Evolutionary conservation across 2,329 filamentous ascomycete species (phyloP), one percentile per base, ranked within the genome.

Genomic region (Trichocomaceae sp.): DNA sequence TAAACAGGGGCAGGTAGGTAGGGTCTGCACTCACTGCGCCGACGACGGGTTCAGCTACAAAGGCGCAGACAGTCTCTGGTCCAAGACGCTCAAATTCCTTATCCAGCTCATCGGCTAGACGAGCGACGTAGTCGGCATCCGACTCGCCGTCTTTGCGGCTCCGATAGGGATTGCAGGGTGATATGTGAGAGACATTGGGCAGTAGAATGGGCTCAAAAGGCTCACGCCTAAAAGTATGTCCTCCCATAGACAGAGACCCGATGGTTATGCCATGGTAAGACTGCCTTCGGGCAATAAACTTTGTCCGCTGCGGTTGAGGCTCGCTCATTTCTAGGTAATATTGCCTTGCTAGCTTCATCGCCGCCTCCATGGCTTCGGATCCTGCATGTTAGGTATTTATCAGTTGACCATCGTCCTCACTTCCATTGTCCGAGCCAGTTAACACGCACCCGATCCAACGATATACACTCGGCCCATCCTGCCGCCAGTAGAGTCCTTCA

Each of bases 261-360:
- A 90, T 66, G 0, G 86, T 89, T 26, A 79, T 83, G 5, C 87
- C 87, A 61, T 90, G 87, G 62, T 87, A 90, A 10, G 82, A 85
- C 20, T 82, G 77, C 29, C 80, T 71, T 15, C 86, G 78, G 5
- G 83, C 76, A 61, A 90, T 86, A 69, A 86, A 86, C 47, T 79
- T 76, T 0, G 73, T 75, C 2, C 85, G 77, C 47, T 76, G 67
- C 1, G 78, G 75, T 60, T 88, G 73, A 3, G 75, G 75, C 0
- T 72, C 69, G 1, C 69, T 59, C 37, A 81, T 75, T 65, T 86
- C 83, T 15, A 81, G 72, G 61, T 80, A 85, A 64, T 83, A 89
- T 65, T 90, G 85, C 1, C 81, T 73, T 10, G 83, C 77, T 15
- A 88, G 70, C 63, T 90, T 90, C 57, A 87, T 69, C 1, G 84